Base-by-base conservation (phyloP, 495 filamentous ascomycete species). In the Penicillium odoratum region DNA sequence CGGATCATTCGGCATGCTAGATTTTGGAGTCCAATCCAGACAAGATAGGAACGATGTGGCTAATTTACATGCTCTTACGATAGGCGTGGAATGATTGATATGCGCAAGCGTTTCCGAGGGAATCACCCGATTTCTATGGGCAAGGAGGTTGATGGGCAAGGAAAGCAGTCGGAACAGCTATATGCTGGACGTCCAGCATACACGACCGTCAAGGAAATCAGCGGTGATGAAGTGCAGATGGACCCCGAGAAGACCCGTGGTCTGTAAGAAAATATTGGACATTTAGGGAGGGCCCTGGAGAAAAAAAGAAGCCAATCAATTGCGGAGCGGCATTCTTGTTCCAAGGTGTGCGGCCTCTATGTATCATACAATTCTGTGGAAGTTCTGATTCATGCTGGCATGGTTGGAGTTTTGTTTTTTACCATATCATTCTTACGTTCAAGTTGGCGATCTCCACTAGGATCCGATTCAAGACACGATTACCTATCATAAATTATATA, bases 71-170 rank as follows among this genome's bases (percentile, higher is more conserved):
- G n/a, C 47, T 51, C 33, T 40, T 5, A 52, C 6, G 44, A 3
- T 26, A 83, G 80, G 67, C 88, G 93, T 54, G 94, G 95, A 50
- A 85, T 95, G 86, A 84, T 98, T 66, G 94, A 98, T 75, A 98
- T 98, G 95, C 88, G 95, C 68, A 98, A 98, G 74, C 88, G 95
- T 25, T 98, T 98, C 77, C 83, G 95, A 44, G 95, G 94, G n/a
- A 98, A 98, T 75, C 82, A 89, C 62, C 92, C 94, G 45, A 81
- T 96, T 59, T 80, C 84, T 28, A 81, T 89, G 29, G 74, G 77
- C 48, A 77, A 85, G 59, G 55, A 81, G 21, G 80, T 89, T 48
- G 79, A 77, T 38, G 83, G 81, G 33, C 76, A 79, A 44, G 68
- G 75, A 21, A 71, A 74, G 48, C 58, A 67, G 28, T 63, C 53